Base-by-base conservation (phyloP, 768 basidiomycete genomes). In the Mycena belliarum region DNA sequence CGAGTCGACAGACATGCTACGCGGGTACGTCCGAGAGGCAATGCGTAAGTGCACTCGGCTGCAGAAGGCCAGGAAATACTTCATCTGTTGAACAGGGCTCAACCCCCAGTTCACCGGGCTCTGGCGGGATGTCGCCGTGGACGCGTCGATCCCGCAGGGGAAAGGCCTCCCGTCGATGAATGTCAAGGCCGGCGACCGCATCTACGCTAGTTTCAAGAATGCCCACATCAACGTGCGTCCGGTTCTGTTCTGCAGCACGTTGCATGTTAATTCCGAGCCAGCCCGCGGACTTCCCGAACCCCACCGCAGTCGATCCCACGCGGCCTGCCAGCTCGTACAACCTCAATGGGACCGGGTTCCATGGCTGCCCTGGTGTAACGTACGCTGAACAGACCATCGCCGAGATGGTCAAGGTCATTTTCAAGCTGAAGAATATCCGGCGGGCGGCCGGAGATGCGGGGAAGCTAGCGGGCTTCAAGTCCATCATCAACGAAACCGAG, bases 21-120 rank as follows among this genome's bases (percentile, higher is more conserved):
- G 66, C 10, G 82, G 82, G 20, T 85, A 84, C 62, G 76, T 80
- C 15, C 68, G 76, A 24, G 82, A 85, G 63, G 83, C 76, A 0
- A 76, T 82, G 75, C 71, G 82, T 79, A 46, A 18, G 28, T 32
- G n/a, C 15, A 20, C 20, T n/a, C n/a, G 2, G 15, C 16, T 16
- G 33, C 12, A 32, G 6, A 32, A 6, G 29, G 12, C 12, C 20
- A 2, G 18, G 18, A n/a, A 16, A n/a, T 5, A 5, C 32, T 24
- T 40, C 15, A 38, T 21, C 49, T 44, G 24, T 26, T 24, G 28
- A 28, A 8, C 47, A 76, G 76, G 73, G 12, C 65, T 78, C 23
- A 71, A 70, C 51, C 74, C 76, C 6, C 77, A 81, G 59, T 78
- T 71, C 66, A 60, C 71, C 10, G 81, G 76, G 26, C 69, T 82